A percentile compares a stretch with the other conserved stretches of the same genome.
These are phyloP conservation scores for Pythium aristosporum DNA, from an alignment of 352 stramenopile genomes.

Conservation along the genomic window DNA sequence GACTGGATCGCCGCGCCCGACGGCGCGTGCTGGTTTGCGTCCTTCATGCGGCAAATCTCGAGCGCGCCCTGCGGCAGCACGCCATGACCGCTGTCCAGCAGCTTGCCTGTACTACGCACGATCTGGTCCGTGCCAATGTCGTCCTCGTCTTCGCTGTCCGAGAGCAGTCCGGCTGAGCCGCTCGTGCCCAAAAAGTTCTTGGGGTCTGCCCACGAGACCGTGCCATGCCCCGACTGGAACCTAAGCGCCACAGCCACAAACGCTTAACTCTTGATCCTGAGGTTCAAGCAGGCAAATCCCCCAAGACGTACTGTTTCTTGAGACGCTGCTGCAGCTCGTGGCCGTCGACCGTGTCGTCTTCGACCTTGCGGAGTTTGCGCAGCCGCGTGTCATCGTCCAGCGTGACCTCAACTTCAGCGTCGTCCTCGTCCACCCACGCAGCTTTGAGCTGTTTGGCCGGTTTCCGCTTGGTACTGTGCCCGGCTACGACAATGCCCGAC, in stretches of 20 bases:
- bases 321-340: conserved; percentile 76
- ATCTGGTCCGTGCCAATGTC: conserved; percentile 42
- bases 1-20: conserved; percentile 85
- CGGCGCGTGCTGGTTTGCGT: conserved; percentile 89
- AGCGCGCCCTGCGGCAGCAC: conserved; percentile 60
- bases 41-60: conserved; percentile 81
- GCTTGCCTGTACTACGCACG: conserved; percentile 52
- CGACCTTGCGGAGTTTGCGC: conserved; percentile 83
- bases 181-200: conserved; percentile 57
- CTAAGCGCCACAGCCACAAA: conserved; percentile 17
- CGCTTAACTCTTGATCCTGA: background rate
- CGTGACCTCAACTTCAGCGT: conserved; percentile 69
- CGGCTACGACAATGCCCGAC: conserved; percentile 5
- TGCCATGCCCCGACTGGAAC: conserved; percentile 55
- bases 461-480: conserved; percentile 33
- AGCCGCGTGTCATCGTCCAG: conserved; percentile 66
- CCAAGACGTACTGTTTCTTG: conserved; percentile 68
- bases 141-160: conserved; percentile 69
- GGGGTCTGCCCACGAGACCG: conserved; percentile 70
- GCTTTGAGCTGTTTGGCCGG: conserved; percentile 37
- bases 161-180: conserved; percentile 27
- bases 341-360: conserved; percentile 61
- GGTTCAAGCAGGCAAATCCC: background rate
- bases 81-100: conserved; percentile 54
- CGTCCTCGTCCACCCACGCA: conserved; percentile 89